A percentile compares a stretch with the other conserved stretches of the same genome.
These are phyloP conservation scores for Salix dunnii DNA, from an alignment of 345 rosid genomes.

Conservation along the genomic window DNA sequence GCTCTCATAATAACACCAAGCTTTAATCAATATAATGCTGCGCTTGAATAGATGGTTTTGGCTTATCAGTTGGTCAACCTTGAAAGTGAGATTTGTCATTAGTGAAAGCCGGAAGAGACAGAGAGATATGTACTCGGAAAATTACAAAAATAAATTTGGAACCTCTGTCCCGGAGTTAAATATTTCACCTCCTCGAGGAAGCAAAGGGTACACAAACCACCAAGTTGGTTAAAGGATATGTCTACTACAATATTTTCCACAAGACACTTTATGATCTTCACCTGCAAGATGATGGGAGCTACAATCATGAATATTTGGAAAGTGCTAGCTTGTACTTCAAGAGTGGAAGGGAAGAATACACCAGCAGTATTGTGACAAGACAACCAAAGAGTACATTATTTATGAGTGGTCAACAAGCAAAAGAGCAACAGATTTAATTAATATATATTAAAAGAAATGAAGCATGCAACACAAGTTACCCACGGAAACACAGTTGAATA, in stretches of 20 bases:
- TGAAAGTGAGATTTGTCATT: conserved; percentile 13
- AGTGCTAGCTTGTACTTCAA: neutral
- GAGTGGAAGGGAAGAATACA: neutral
- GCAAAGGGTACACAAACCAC: conserved; percentile 89
- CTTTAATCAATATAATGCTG: conserved; percentile 76
- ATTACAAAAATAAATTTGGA: neutral
- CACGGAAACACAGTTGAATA: neutral
- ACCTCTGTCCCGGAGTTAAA: neutral
- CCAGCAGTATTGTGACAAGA: neutral
- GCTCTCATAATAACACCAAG: conserved; percentile 94
- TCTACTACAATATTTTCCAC: conserved; percentile 92
- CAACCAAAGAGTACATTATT: neutral
- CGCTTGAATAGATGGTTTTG: conserved; percentile 80
- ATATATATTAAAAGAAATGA: neutral
- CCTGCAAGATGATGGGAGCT: conserved; percentile 43
- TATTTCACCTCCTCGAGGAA: conserved; percentile 83
- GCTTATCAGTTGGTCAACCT: conserved; percentile 67
- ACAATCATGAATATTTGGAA: conserved; percentile 14
- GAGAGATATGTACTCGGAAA: neutral
- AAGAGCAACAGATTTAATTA: neutral
- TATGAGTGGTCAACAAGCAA: neutral
- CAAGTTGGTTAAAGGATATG: conserved; percentile 91
- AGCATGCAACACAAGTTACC: neutral
- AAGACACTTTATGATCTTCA: conserved; percentile 84
- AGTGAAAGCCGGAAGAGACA: neutral